Base-by-base conservation (phyloP, 768 basidiomycete genomes). In the Suillus sp. region DNA sequence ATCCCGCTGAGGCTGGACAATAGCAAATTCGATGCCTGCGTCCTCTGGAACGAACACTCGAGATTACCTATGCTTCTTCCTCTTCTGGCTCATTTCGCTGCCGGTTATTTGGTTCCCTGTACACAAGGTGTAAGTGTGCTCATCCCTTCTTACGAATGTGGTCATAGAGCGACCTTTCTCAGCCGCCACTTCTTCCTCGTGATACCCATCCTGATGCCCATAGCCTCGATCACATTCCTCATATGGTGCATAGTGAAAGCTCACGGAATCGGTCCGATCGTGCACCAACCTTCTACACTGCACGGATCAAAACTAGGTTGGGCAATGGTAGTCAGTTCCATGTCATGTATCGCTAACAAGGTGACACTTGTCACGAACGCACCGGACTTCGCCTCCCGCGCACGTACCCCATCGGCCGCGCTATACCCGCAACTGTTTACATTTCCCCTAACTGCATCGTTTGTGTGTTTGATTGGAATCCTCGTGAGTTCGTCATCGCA, bases 31-130 rank as follows among this genome's bases (percentile, higher is more conserved):
- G 63, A 81, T 93, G 68, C 87, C 91, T 20, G 81, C 78, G 38
- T 87, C 86, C 14, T 86, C 90, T 63, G 91, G 91, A 50, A 93
- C 86, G 37, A 89, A 81, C 61, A 88, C 89, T 22, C 82, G 84
- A 60, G 86, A 91, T 76, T 91, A 90, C 68, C 77, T 92, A 78
- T 86, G 86, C 66, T 95, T 95, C 84, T 89, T 95, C 81, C 79
- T 95, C 64, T 95, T 93, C 80, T 93, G 91, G 88, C 76, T 93
- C 37, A 81, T 92, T 43, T 89, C 86, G 38, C 82, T 93, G 34
- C 91, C 90, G 13, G 87, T 87, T 22, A 87, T 92, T 67, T 92
- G 89, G 89, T 88, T 92, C 67, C 91, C 90, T 13, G 86, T 93
- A 57, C 91, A 94, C 78, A 83, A 88, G 69, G 89, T 92, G 88